Conservation (phyloP, 2,329 filamentous ascomycete genomes). For the Dothiorella sarmentorum region DNA sequence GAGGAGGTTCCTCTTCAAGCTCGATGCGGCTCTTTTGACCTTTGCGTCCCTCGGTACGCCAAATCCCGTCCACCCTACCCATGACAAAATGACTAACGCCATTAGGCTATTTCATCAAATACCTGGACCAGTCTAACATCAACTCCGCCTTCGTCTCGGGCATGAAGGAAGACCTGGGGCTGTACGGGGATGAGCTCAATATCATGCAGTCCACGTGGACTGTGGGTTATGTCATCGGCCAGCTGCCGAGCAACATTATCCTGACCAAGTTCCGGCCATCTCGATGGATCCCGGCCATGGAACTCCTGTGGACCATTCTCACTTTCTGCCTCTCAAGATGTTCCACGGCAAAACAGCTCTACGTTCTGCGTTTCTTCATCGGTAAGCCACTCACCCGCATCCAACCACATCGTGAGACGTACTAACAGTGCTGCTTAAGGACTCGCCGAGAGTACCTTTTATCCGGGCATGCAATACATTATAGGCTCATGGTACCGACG, state of each 20-base stretch:
- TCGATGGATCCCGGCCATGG: conserved; percentile 48
- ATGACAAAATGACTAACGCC: not conserved
- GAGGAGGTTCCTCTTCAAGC: conserved; percentile 27
- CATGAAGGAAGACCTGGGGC: conserved; percentile 51
- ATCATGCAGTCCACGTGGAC: conserved; percentile 57
- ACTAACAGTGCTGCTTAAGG: conserved; percentile 25
- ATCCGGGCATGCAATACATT: conserved; percentile 52
- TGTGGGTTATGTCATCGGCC: conserved; percentile 57
- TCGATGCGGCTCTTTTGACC: conserved; percentile 42
- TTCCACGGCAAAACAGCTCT: conserved; percentile 44
- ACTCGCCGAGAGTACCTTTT: conserved; percentile 50
- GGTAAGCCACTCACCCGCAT: no score
- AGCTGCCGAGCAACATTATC: conserved; percentile 51
- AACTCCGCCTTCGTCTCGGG: conserved; percentile 31
- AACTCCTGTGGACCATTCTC: conserved; percentile 49
- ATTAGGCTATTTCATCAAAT: conserved; percentile 51
- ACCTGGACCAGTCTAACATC: conserved; percentile 46
- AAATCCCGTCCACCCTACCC: conserved; percentile 17
- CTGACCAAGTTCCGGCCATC: conserved; percentile 48
- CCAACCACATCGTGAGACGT: no score
- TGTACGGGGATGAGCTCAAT: conserved; percentile 55
- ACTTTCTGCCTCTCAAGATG: conserved; percentile 44
- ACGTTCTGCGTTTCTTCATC: conserved; percentile 49
- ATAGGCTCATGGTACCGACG: conserved; percentile 52
- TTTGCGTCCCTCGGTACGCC: conserved; percentile 46